Conservation (phyloP, 148 eudicot species). For the Agrostemma githago region DNA sequence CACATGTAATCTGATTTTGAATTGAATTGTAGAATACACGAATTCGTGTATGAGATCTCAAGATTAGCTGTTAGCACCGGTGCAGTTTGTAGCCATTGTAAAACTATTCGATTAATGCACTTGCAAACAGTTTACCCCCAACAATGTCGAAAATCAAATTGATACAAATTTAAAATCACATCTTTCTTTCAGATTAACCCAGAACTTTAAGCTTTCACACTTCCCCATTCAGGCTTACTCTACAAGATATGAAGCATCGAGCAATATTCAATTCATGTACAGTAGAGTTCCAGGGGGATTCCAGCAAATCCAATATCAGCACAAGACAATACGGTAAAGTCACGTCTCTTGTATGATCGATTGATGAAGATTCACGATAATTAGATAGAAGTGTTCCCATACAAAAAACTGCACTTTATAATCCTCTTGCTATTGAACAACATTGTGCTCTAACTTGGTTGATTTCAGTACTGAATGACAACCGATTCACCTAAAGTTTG, state of each 20-base stretch:
- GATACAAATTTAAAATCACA: too few species aligned
- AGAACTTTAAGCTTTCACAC: too few species aligned
- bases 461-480: not conserved
- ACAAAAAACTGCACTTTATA: not conserved
- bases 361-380: not conserved
- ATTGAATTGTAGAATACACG: not conserved
- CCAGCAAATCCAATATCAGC: too few species aligned
- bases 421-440: not conserved
- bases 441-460: not conserved
- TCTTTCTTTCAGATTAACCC: too few species aligned
- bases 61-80: constrained; percentile 6
- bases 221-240: too few species aligned
- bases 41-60: constrained; percentile 13
- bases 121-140: not conserved
- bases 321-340: not conserved
- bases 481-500: not conserved
- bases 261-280: too few species aligned
- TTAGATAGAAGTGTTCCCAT: not conserved
- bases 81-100: constrained; percentile 15
- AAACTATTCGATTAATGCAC: not conserved
- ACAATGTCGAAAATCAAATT: not conserved
- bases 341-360: not conserved
- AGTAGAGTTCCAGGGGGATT: too few species aligned
- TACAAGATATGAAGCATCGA: too few species aligned
- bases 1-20: not conserved